Evolutionary conservation across 2,329 filamentous ascomycete genomes (phyloP).

Genomic region (Fusarium chuoi): DNA sequence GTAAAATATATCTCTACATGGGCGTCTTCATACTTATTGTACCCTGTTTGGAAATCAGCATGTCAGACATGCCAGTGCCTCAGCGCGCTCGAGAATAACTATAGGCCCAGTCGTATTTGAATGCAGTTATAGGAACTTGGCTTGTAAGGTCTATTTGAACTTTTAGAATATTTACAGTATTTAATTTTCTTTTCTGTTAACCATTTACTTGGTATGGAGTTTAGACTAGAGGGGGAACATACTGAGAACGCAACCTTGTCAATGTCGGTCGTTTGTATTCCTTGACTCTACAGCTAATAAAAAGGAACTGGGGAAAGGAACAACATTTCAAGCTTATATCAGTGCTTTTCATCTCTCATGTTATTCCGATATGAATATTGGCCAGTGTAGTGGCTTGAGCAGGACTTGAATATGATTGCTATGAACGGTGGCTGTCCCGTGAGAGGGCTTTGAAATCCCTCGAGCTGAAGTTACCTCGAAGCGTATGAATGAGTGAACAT

Average conservation of each 20-base stretch:
- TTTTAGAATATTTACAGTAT: background rate
- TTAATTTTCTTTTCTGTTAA: background rate
- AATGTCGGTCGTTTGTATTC: background rate
- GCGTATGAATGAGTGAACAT: background rate
- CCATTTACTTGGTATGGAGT: background rate
- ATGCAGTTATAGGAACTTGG: background rate
- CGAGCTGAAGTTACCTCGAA: background rate
- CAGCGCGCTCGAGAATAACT: background rate
- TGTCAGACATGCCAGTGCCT: background rate
- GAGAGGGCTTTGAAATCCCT: background rate
- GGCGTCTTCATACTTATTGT: too few species aligned
- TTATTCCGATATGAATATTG: background rate
- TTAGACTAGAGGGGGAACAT: too few species aligned
- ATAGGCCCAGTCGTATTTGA: background rate
- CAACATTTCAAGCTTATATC: background rate
- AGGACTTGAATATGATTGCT: background rate
- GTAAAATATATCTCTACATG: too few species aligned
- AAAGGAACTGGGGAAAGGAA: too few species aligned
- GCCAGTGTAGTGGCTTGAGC: background rate
- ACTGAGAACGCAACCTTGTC: background rate
- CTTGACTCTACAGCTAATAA: background rate
- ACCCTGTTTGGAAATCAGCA: background rate
- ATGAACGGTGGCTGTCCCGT: background rate
- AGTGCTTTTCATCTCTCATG: background rate
- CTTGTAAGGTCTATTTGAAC: background rate